Base-by-base conservation (phyloP, 345 rosid genomes). In the Gossypium bickii region DNA sequence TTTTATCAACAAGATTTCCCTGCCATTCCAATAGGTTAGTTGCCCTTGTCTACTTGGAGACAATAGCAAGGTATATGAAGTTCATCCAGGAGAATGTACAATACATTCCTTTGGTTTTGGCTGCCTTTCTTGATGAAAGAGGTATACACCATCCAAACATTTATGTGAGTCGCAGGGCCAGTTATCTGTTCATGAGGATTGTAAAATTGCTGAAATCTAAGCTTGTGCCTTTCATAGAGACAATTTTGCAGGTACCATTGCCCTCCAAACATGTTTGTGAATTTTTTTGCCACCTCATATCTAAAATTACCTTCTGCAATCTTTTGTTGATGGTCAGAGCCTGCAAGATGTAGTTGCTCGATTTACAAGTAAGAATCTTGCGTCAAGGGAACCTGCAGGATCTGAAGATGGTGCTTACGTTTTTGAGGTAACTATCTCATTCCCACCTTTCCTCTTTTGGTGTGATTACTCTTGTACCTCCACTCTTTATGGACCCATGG, bases 41-140 rank as follows among this genome's bases (percentile, higher is more conserved):
- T 80, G 96, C 98, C 38, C 87, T 93, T 43, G 85, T 89, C 24
- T 95, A 95, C 76, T 83, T 95, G 81, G 99, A 95, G 77, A 87
- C 90, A 16, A 79, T 93, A 72, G 82, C 91, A 17, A 86, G 99
- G 77, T 95, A 95, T 82, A 61, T 91, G 82, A 93, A 95, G 85
- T 95, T 93, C 71, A 83, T 89, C 74, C 93, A 87, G 80, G 94
- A 91, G 82, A 85, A 91, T 76, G 77, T 87, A 20, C 90, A 84
- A 76, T 86, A 74, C 77, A 81, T 92, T 76, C 93, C 97, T 60
- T 75, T 85, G 79, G 86, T 91, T 78, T 86, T 95, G 68, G 86
- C 87, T 71, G 93, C 93, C 49, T 95, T 95, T 87, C 91, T 92
- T n/a, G 97, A 91, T 76, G 94, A 90, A 76, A 95, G 99, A 82